phyloP scores from a whole-genome alignment of 768 basidiomycete species.

The Amanita inopinata region DNA sequence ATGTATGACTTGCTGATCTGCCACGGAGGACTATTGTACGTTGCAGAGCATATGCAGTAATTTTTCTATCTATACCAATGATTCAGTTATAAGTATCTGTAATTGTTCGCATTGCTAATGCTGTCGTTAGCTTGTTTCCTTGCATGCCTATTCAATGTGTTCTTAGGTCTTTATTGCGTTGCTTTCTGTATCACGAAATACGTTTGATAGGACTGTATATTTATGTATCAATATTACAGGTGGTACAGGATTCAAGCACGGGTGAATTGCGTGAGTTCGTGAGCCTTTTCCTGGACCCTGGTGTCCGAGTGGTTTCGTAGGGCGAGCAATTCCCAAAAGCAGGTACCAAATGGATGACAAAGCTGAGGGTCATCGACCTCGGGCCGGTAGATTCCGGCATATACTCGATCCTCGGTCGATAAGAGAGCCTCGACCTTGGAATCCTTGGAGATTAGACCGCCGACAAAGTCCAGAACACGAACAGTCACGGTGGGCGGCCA shows the following conservation, averaged over 20 bases:
- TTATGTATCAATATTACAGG: slow-evolving; percentile 3
- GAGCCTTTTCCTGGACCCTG: slow-evolving; percentile 58
- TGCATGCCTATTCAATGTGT: not conserved
- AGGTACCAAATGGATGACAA: slow-evolving; percentile 72
- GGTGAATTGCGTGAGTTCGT: slow-evolving; percentile 38
- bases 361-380: slow-evolving; percentile 87
- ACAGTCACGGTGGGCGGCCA: slow-evolving; percentile 64
- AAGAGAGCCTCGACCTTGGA: slow-evolving; percentile 76
- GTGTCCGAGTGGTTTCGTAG: slow-evolving; percentile 57
- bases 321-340: slow-evolving; percentile 76
- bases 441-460: slow-evolving; percentile 63
- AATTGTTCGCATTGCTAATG: slow-evolving; percentile 9
- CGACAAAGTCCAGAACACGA: slow-evolving; percentile 67
- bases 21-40: not conserved
- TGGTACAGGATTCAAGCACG: slow-evolving; percentile 20
- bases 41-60: not conserved
- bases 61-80: slow-evolving; percentile 13
- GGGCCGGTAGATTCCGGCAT: slow-evolving; percentile 77
- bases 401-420: slow-evolving; percentile 76
- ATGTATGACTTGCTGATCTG: slow-evolving; percentile 11
- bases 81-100: slow-evolving; percentile 1
- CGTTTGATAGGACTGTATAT: not conserved
- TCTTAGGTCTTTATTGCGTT: slow-evolving; percentile 5
- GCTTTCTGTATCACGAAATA: not conserved
- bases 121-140: not conserved